Base-by-base conservation (phyloP, 1,139 yeast genomes). In the Scheffersomyces illinoinensis region DNA sequence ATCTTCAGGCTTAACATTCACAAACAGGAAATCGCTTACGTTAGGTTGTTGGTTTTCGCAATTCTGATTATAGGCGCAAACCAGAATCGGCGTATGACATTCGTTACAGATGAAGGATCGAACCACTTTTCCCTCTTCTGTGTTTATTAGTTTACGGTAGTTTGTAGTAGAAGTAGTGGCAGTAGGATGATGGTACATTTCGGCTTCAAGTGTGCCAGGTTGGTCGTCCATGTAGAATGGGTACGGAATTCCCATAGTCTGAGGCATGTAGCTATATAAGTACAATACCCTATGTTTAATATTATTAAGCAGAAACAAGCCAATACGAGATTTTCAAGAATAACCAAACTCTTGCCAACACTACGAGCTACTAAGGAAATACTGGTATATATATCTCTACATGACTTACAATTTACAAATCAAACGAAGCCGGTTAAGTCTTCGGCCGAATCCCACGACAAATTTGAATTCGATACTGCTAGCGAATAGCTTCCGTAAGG, bases 41-140 rank as follows among this genome's bases (percentile, higher is more conserved):
- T 46, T 49, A 52, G 46, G 55, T 23, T 53, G n/a, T 17, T 55
- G 43, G 18, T 48, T 33, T 19, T 17, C 26, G 14, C 26, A 49
- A 7, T 19, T 24, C 24, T 3, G 8, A 18, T 43, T 24, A 21
- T 47, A 6, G 24, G 59, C 49, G 53, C 57, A 50, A 50, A 53
- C 51, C 58, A 55, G 53, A 48, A 63, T 55, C 54, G 60, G 58
- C 51, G 62, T 59, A 33, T 58, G 59, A 50, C 70, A 63, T 48
- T 58, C 52, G 21, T 62, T 64, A 54, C 70, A 67, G 17, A 58
- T 54, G 53, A 65, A 21, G 26, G 51, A 48, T 48, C 24, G 21
- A 20, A 33, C 43, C 43, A 33, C 43, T 33, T 33, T 33, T 33
- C 43, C 43, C 17, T 33, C 43, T 10, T 33, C 43, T 33, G 43